Base-by-base conservation (phyloP, 2,329 filamentous ascomycete species). In the Ophiostoma tasmaniense region DNA sequence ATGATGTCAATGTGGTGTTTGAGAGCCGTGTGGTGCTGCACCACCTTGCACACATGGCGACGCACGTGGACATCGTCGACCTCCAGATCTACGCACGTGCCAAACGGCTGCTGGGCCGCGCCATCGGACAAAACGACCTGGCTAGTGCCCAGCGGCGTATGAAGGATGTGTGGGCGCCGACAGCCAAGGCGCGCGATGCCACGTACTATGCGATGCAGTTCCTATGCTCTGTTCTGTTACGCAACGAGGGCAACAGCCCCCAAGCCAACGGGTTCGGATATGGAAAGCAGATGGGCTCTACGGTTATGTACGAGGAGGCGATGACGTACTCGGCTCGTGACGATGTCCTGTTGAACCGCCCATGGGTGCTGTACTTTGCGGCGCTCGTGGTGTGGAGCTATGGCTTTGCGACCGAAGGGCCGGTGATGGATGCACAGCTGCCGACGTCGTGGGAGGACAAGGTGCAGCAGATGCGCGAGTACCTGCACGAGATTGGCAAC, bases 11-110 rank as follows among this genome's bases (percentile, higher is more conserved):
- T 69, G 80, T 85, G 17, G 89, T 96, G 37, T 94, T 95, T 74
- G 92, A 97, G 77, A 93, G 90, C 72, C 87, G 92, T 25, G 96
- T 90, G 2, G 94, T 97, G 35, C 82, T 98, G 62, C 93, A 98
- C 76, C 92, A 96, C 74, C 82, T 99, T 14, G 95, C 95, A 0
- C 95, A 98, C 78, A 97, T 99, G 92, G 92, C 93, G 2, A 97
- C 97, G 85, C 93, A 98, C 76, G 93, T 96, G 30, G 94, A 98
- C 76, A 92, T 98, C 68, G 91, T 96, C n/a, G 94, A 98, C 77
- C 94, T 93, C 75, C 94, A 98, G 79, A 96, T 98, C 73, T 97
- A 95, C 77, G 95, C 94, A 5, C 89, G 93, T 10, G 92, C 94
- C 1, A 91, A 89, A 73, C 85, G 93, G 37, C 84, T 97, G 1